Conservation (phyloP, 495 filamentous ascomycete genomes). For the Annulohypoxylon bovei region DNA sequence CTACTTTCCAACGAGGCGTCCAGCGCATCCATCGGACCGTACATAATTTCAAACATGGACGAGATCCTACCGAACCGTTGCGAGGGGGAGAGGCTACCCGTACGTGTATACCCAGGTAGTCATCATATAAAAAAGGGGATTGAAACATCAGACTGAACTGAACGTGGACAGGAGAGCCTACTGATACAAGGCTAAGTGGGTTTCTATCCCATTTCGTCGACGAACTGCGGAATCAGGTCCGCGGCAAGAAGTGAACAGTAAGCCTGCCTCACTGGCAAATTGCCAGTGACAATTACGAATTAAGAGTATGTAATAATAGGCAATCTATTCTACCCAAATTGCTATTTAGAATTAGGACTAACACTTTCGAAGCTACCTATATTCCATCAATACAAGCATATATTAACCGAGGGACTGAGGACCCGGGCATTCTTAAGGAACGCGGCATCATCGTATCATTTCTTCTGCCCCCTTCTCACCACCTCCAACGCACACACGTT, state of each 20-base stretch:
- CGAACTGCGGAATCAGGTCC: conserved; percentile 52
- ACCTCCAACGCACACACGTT: neutral
- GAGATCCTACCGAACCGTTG: conserved; percentile 54
- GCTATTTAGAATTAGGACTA: no score
- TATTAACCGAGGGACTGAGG: neutral
- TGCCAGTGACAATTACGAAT: neutral
- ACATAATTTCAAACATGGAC: conserved; percentile 51
- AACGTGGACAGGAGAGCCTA: conserved; percentile 13
- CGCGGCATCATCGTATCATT: neutral
- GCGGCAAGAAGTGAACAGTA: conserved; percentile 42
- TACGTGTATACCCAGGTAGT: conserved; percentile 39
- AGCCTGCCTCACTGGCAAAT: no score
- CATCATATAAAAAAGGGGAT: neutral
- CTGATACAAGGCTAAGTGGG: neutral
- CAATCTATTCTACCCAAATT: neutral
- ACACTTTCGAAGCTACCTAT: neutral
- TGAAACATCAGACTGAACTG: conserved; percentile 9
- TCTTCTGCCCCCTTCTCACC: neutral
- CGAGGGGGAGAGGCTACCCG: conserved; percentile 56
- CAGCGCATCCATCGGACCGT: conserved; percentile 52
- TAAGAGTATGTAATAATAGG: neutral
- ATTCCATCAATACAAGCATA: neutral
- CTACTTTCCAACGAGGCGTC: conserved; percentile 53
- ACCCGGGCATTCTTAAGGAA: no score
- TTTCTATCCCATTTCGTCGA: conserved; percentile 52